A percentile compares a stretch with the other conserved stretches of the same genome.
These are phyloP conservation scores for Colletotrichum sp. DNA, from an alignment of 2,329 filamentous ascomycete species.

Conservation along the genomic window DNA sequence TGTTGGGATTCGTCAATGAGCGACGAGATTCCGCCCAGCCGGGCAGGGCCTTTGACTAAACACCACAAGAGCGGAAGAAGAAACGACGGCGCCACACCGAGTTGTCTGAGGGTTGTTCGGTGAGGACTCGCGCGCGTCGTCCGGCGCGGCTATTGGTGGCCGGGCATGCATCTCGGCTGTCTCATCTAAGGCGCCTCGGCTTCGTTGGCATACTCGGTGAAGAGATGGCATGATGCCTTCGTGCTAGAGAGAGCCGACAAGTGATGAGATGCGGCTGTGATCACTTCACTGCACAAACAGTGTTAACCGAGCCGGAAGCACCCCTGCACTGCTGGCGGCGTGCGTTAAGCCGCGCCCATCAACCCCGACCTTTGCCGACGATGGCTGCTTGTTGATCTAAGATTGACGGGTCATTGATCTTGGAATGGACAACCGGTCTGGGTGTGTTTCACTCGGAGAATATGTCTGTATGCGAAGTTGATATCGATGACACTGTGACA, in stretches of 20 bases:
- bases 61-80: not conserved
- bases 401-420: not conserved
- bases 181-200: not conserved
- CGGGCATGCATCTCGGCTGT: not conserved
- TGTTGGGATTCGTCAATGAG: not conserved
- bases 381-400: not conserved
- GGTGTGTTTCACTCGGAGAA: not conserved
- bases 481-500: not conserved
- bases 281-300: not conserved
- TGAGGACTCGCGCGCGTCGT: not conserved
- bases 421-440: not conserved
- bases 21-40: not conserved
- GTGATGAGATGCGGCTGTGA: not conserved
- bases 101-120: not conserved
- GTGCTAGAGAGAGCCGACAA: not conserved
- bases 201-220: not conserved
- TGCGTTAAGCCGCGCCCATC: not conserved
- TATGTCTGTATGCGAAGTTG: not conserved
- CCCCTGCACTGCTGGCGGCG: not conserved
- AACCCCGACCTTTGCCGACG: not conserved
- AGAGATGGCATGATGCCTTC: not conserved
- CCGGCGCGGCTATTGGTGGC: not conserved
- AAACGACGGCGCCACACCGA: constrained; percentile 1
- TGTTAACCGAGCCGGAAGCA: not conserved
- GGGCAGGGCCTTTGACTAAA: not conserved